Evolutionary conservation across 495 filamentous ascomycete genomes (phyloP).

Genomic region (Neurospora intermedia): DNA sequence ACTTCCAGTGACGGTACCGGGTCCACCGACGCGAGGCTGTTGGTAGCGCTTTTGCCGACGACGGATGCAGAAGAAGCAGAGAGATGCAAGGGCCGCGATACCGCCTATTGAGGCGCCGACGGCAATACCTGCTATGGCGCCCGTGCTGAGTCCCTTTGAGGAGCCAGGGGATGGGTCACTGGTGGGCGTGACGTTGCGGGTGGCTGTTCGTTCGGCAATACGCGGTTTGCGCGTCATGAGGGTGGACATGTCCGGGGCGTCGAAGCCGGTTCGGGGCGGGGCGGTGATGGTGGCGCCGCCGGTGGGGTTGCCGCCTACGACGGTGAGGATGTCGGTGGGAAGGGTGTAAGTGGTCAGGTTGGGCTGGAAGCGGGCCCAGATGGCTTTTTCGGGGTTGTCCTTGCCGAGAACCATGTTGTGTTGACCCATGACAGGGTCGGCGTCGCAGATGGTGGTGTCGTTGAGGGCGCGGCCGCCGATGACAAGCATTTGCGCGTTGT

Average conservation of each 20-base stretch:
- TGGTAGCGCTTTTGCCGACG: conserved; percentile 5
- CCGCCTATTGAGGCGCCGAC: conserved; percentile 1
- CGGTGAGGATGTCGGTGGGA: conserved; percentile 5
- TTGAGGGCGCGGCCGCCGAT: conserved; percentile 10
- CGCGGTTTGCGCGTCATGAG: conserved; percentile 10
- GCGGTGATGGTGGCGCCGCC: conserved; percentile 7
- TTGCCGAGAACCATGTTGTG: conserved; percentile 14
- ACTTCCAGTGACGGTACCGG: background rate
- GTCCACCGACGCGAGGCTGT: background rate
- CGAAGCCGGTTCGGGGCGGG: conserved; percentile 4
- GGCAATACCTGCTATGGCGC: conserved; percentile 12
- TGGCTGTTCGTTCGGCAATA: background rate
- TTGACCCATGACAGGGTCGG: conserved; percentile 1
- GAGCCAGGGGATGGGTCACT: too few relatives aligned
- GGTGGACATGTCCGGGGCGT: conserved; percentile 5
- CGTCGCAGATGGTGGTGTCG: conserved; percentile 11
- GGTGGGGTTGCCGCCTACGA: conserved; percentile 4
- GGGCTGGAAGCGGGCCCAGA: conserved; percentile 9
- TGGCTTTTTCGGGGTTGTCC: conserved; percentile 5
- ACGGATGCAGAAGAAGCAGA: conserved; percentile 9
- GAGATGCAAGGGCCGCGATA: background rate
- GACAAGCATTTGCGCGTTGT: conserved; percentile 12
- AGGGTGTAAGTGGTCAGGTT: conserved; percentile 12
- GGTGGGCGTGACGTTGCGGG: conserved; percentile 3
- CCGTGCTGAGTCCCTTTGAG: background rate